phyloP scores from a whole-genome alignment of 257 asterid genomes.

The Cynanchum wilfordii region DNA sequence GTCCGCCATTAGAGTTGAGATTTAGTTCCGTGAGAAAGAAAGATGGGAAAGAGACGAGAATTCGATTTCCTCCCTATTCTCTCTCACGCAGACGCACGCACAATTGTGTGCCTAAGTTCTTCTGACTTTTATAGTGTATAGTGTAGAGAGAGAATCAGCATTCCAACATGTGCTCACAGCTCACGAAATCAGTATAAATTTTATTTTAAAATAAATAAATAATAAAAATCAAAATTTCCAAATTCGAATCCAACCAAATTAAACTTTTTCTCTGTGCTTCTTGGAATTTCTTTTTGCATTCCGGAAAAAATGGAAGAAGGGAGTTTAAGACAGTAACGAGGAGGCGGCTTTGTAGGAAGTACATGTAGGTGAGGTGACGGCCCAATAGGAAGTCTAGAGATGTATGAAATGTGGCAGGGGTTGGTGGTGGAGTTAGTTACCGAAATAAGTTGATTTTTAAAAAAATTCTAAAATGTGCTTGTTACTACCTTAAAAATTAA shows the following conservation, averaged over 20 bases:
- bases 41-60: slow-evolving; percentile 15
- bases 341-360: neutral
- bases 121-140: neutral
- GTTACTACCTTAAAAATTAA: too few species aligned
- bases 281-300: neutral
- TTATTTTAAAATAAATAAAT: neutral
- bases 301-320: neutral
- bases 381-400: too few species aligned
- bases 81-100: slow-evolving; percentile 7
- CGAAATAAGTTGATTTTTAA: too few species aligned
- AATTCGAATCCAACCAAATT: too few species aligned
- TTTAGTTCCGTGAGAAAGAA: neutral
- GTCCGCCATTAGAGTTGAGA: slow-evolving; percentile 51
- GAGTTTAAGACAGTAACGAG: too few species aligned
- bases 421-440: too few species aligned
- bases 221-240: neutral
- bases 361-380: too few species aligned
- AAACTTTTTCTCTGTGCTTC: too few species aligned
- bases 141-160: neutral
- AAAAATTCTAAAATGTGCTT: too few species aligned
- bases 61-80: slow-evolving; percentile 7
- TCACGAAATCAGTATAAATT: neutral
- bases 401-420: too few species aligned
- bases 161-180: neutral
- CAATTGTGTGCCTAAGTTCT: neutral